Evolutionary conservation across 768 basidiomycete species (phyloP).

Genomic region (Cystobasidium onofrii): DNA sequence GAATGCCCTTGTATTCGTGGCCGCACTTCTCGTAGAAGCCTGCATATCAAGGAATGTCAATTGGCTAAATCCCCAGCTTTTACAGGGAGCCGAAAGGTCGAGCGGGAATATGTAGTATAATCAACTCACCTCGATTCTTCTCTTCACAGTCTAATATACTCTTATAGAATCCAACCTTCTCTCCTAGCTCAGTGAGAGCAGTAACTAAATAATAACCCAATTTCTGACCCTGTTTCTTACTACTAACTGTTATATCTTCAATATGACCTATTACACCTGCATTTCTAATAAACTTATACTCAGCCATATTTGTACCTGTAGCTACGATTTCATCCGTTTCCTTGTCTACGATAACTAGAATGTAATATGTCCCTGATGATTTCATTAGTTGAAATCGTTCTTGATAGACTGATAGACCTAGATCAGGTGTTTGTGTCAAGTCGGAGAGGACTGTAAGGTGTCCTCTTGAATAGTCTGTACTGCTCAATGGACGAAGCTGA

Average conservation of each 20-base stretch:
- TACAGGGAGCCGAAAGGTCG: too few relatives aligned
- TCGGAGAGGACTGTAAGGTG: constrained; percentile 74
- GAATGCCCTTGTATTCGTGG: constrained; percentile 14
- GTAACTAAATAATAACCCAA: constrained; percentile 80
- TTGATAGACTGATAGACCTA: constrained; percentile 57
- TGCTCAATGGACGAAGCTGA: constrained; percentile 81
- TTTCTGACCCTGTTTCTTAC: constrained; percentile 79
- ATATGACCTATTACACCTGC: constrained; percentile 88
- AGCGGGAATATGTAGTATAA: not conserved
- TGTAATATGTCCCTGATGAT: constrained; percentile 59
- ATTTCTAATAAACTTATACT: constrained; percentile 85
- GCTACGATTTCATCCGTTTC: constrained; percentile 68
- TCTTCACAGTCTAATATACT: constrained; percentile 92
- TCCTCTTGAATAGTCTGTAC: constrained; percentile 69
- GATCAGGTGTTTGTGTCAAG: constrained; percentile 62
- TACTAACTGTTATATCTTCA: constrained; percentile 92
- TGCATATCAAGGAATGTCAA: too few relatives aligned
- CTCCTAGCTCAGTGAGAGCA: constrained; percentile 73
- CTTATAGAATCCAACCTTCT: constrained; percentile 79
- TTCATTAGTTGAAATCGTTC: constrained; percentile 44
- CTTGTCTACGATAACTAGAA: constrained; percentile 72
- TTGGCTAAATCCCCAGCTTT: too few relatives aligned
- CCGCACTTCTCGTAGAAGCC: constrained; percentile 98
- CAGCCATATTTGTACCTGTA: constrained; percentile 74
- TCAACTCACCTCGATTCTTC: constrained; percentile 76